phyloP scores from a whole-genome alignment of 2,329 filamentous ascomycete genomes.

The Trichoderma guizhouense region DNA sequence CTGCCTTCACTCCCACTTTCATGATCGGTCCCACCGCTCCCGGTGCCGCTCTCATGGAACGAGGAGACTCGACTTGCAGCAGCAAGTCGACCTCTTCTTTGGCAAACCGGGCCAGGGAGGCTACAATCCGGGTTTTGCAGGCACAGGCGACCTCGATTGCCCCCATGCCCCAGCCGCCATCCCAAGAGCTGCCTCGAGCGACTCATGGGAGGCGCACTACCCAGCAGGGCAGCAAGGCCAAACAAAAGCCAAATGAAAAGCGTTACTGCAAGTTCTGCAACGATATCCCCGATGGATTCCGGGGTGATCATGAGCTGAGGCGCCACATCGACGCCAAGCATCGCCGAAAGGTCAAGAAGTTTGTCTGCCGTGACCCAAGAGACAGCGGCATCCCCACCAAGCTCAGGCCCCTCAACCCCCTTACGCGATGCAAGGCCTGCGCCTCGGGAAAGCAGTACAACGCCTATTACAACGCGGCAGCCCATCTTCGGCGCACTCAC shows the following conservation, averaged over 20 bases:
- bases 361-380: slow-evolving; percentile 54
- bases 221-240: slow-evolving; percentile 38
- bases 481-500: slow-evolving; percentile 82
- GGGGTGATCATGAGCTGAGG: slow-evolving; percentile 78
- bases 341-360: slow-evolving; percentile 51
- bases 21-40: slow-evolving; percentile 37
- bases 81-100: slow-evolving; percentile 43
- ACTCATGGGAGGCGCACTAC: background rate
- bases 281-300: slow-evolving; percentile 73
- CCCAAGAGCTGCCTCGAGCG: slow-evolving; percentile 19
- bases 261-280: slow-evolving; percentile 68
- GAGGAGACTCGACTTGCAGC: slow-evolving; percentile 30
- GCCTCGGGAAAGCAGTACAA: slow-evolving; percentile 74
- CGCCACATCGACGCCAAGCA: slow-evolving; percentile 68
- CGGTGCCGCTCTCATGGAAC: slow-evolving; percentile 39
- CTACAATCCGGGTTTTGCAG: slow-evolving; percentile 41
- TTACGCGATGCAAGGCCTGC: slow-evolving; percentile 83
- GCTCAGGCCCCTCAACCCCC: slow-evolving; percentile 57
- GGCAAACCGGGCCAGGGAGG: slow-evolving; percentile 46
- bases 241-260: slow-evolving; percentile 64
- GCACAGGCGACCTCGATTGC: slow-evolving; percentile 38
- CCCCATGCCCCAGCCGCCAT: slow-evolving; percentile 41
- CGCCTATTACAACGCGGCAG: slow-evolving; percentile 92
- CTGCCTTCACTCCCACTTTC: slow-evolving; percentile 31
- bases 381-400: slow-evolving; percentile 36